These are phyloP conservation scores for Brassica carinata DNA, from an alignment of 345 rosid genomes.

Conservation along the genomic window DNA sequence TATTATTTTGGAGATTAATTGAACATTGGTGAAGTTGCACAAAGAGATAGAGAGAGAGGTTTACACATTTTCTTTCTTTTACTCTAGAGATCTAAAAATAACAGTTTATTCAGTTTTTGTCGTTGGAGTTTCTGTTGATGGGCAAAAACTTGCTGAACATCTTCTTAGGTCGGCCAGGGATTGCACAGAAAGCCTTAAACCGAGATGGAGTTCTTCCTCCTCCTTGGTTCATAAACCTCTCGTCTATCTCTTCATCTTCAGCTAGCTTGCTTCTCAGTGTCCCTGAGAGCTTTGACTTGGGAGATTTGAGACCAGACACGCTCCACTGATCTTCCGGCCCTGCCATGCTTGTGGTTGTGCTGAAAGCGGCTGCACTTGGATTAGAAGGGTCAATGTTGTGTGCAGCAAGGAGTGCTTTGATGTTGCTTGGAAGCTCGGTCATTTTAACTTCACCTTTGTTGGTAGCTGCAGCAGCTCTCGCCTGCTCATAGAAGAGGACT, in stretches of 20 bases:
- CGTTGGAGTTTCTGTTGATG: conserved; percentile 53
- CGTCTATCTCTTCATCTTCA: conserved; percentile 74
- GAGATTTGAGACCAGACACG: conserved; percentile 84
- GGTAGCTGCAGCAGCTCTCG: conserved; percentile 63
- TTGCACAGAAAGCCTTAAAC: conserved; percentile 73
- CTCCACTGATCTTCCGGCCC: conserved; percentile 89
- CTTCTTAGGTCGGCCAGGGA: conserved; percentile 65
- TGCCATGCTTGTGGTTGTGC: conserved; percentile 67
- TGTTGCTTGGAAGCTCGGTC: conserved; percentile 75
- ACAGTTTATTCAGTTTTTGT: conserved; percentile 33
- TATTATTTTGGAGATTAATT: conserved; percentile 28
- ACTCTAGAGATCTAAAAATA: conserved; percentile 34
- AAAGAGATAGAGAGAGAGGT: conserved; percentile 6
- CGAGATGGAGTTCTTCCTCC: conserved; percentile 63
- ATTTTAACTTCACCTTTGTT: conserved; percentile 57
- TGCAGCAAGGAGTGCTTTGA: conserved; percentile 80
- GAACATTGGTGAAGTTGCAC: conserved; percentile 29
- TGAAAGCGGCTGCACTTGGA: conserved; percentile 54
- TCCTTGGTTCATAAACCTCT: conserved; percentile 54
- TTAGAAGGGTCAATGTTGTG: conserved; percentile 78
- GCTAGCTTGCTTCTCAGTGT: conserved; percentile 84
- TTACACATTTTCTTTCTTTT: conserved; percentile 27
- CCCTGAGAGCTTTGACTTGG: conserved; percentile 60
- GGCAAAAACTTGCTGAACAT: conserved; percentile 64
- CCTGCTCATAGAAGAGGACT: conserved; percentile 95